phyloP scores from a whole-genome alignment of 345 rosid species.

The Acer yangbiense region DNA sequence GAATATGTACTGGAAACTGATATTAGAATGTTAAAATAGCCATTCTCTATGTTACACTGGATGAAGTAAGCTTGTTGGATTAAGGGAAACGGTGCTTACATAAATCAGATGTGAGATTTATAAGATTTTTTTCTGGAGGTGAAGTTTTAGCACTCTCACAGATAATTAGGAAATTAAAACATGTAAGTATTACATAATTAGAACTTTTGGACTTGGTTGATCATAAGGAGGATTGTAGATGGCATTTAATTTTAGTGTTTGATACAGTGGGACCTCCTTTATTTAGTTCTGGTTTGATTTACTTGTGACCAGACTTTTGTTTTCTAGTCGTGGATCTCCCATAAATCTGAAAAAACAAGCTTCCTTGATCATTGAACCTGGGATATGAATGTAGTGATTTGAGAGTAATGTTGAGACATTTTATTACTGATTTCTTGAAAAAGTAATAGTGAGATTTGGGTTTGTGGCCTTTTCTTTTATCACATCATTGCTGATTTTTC shows the following conservation, averaged over 20 bases:
- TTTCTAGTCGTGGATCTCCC: neutral
- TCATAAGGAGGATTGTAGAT: neutral
- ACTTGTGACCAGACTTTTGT: neutral
- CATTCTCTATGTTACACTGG: neutral
- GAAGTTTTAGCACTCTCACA: neutral
- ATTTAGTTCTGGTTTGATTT: neutral
- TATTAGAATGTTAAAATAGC: neutral
- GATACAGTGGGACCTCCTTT: neutral
- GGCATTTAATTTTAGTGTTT: neutral
- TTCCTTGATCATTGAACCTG: neutral
- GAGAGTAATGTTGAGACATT: neutral
- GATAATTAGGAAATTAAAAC: neutral
- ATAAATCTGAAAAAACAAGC: neutral
- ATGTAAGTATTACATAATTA: neutral
- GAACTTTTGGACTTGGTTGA: neutral
- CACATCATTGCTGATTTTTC: constrained; percentile 3
- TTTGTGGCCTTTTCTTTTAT: neutral
- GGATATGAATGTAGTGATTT: neutral
- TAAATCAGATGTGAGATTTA: neutral
- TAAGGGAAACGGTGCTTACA: neutral
- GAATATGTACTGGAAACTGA: neutral
- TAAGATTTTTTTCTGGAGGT: neutral
- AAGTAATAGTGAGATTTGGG: constrained; percentile 1
- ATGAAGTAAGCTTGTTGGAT: neutral
- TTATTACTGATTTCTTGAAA: neutral